phyloP scores from a whole-genome alignment of 2,329 filamentous ascomycete genomes.

The Penicillium aurantiogriseum region DNA sequence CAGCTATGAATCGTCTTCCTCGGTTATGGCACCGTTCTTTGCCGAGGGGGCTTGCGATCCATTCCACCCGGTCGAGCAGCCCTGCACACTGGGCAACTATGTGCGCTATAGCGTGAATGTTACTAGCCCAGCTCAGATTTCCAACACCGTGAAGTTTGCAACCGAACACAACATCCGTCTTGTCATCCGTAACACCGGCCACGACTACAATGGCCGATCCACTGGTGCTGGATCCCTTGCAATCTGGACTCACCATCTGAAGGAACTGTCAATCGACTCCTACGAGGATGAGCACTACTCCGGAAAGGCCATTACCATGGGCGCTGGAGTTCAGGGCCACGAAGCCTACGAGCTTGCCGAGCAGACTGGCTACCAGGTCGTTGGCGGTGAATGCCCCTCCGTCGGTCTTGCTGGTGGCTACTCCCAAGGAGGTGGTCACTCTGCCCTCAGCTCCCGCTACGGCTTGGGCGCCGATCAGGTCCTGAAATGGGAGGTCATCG shows the following conservation, averaged over 20 bases:
- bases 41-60: constrained; percentile 45
- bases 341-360: constrained; percentile 51
- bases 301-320: constrained; percentile 55
- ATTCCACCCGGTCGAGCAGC: constrained; percentile 33
- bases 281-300: constrained; percentile 46
- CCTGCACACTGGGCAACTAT: constrained; percentile 32
- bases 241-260: constrained; percentile 37
- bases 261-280: constrained; percentile 26
- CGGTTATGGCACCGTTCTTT: constrained; percentile 42
- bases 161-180: constrained; percentile 51
- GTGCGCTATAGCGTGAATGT: constrained; percentile 40
- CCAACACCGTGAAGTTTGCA: constrained; percentile 41
- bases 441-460: constrained; percentile 52
- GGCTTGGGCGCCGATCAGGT: constrained; percentile 62
- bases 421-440: constrained; percentile 61
- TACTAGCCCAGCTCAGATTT: constrained; percentile 24
- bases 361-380: constrained; percentile 48
- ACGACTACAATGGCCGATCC: constrained; percentile 52
- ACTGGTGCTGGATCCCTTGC: constrained; percentile 56
- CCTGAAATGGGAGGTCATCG: constrained; percentile 58
- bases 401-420: constrained; percentile 62
- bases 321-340: constrained; percentile 54
- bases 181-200: constrained; percentile 46
- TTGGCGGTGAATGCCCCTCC: constrained; percentile 55
- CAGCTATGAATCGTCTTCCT: constrained; percentile 59